These are phyloP conservation scores for Candida nanaspora DNA, from an alignment of 805 yeast genomes.

Conservation along the genomic window DNA sequence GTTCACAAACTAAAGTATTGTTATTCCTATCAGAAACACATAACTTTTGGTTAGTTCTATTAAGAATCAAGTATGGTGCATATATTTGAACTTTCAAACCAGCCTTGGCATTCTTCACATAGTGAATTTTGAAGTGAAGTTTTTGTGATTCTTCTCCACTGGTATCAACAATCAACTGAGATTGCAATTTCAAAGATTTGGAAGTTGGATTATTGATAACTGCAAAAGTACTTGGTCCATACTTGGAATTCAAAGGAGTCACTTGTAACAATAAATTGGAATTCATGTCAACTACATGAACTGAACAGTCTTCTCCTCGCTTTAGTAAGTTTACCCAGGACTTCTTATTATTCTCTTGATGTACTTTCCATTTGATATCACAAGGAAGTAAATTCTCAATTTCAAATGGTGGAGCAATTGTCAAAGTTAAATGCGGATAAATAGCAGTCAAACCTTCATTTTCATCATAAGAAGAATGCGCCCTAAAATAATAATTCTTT, in stretches of 20 bases:
- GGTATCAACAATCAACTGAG: slow-evolving; percentile 41
- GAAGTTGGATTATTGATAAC: slow-evolving; percentile 54
- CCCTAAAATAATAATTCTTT: slow-evolving; percentile 50
- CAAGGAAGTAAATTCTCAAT: slow-evolving; percentile 81
- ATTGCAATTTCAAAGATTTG: slow-evolving; percentile 52
- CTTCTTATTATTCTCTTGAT: slow-evolving; percentile 62
- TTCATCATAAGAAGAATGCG: slow-evolving; percentile 54
- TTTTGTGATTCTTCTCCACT: slow-evolving; percentile 51
- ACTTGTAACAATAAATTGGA: slow-evolving; percentile 68
- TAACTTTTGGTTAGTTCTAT: slow-evolving; percentile 67
- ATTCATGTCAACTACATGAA: slow-evolving; percentile 74
- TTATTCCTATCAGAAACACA: slow-evolving; percentile 44
- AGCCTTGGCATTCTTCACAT: slow-evolving; percentile 43
- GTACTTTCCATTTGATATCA: slow-evolving; percentile 66
- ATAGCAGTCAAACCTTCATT: slow-evolving; percentile 66
- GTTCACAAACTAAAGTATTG: slow-evolving; percentile 44
- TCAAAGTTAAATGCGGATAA: slow-evolving; percentile 78
- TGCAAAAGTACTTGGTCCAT: slow-evolving; percentile 62
- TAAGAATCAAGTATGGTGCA: slow-evolving; percentile 79
- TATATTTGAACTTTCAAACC: slow-evolving; percentile 65
- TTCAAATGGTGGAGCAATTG: slow-evolving; percentile 78
- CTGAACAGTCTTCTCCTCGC: slow-evolving; percentile 60
- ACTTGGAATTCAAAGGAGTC: slow-evolving; percentile 55
- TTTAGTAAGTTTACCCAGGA: slow-evolving; percentile 59
- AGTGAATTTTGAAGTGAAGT: slow-evolving; percentile 57